Conservation (phyloP, 75 land plant genomes). For the Sequoiadendron giganteum region DNA sequence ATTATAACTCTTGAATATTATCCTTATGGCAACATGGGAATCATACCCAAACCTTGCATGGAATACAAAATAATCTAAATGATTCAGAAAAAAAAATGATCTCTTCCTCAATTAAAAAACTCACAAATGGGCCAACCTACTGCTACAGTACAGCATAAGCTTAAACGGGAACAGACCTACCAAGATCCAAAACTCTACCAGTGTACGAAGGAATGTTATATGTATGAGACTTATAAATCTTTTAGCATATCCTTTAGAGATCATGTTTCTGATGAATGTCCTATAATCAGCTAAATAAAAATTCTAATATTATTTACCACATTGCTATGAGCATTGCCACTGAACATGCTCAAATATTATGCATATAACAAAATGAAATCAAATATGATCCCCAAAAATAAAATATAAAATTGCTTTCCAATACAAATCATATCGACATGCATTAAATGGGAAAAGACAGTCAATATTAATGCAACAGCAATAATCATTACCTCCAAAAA, state of each 20-base stretch:
- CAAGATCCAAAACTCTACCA: background rate
- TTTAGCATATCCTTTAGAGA: background rate
- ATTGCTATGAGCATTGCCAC: background rate
- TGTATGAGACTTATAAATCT: background rate
- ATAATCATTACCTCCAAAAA: constrained; percentile 83
- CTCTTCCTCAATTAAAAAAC: background rate
- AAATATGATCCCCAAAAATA: background rate
- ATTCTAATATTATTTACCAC: background rate
- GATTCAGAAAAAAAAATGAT: background rate
- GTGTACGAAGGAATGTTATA: too few species aligned
- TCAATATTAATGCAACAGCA: background rate
- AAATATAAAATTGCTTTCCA: background rate
- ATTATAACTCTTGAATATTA: background rate
- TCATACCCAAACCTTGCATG: background rate
- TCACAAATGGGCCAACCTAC: background rate
- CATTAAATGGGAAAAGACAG: background rate
- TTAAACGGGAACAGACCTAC: background rate
- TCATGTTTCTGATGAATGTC: background rate
- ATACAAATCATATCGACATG: background rate
- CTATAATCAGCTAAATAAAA: background rate
- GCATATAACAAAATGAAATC: background rate
- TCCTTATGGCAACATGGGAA: background rate
- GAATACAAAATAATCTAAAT: background rate
- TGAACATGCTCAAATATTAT: background rate
- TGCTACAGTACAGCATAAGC: background rate